Evolutionary conservation across 495 filamentous ascomycete genomes (phyloP), one percentile per base, ranked within the genome.

Genomic region (Pseudevernia furfuracea): DNA sequence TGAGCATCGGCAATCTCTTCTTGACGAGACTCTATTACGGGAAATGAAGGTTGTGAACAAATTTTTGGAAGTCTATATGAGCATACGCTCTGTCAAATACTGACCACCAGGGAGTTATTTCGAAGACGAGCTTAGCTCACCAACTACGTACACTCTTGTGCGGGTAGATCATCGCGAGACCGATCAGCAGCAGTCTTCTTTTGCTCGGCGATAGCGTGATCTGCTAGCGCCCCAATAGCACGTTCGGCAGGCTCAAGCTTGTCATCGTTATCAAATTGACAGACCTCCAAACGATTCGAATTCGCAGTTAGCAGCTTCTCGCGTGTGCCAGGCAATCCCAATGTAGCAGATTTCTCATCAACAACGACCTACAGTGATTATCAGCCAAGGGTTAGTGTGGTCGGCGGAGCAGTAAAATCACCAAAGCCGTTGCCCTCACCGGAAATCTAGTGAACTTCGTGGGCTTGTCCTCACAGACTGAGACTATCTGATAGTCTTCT

Each of bases 1-100:
- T 69, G 66, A n/a, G 59, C 53, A 21, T 41, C 62, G 4, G 30
- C 39, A 34, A 67, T 67, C 1, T 57, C 25, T 43, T 68, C 66
- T 30, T 62, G 39, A 0, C 68, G 58, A 4, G 52, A 49, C 30
- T 21, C 48, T 14, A 61, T 67, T 23, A 46, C 65, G 8, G 55
- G 38, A 58, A 68, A 23, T 37, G 56, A 5, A 66, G 58, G n/a
- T 32, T 62, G 1, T 60, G 23, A 8, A 55, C 53, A 37, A 68
- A 48, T 6, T 9, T 48, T 48, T 21, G 41, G 41, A 43, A 1
- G 21, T 43, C 41, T 43, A 43, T 39, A 11, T 43, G 41, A 19
- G 8, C 0, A 21, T 1, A 43, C 4, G 15, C 41, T 21, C 0
- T 21, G 41, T 43, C 41, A 43, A 21, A 43, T 21, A 43, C 41